Base-by-base conservation (phyloP, 2,329 filamentous ascomycete species). In the Ophiobolus disseminans region DNA sequence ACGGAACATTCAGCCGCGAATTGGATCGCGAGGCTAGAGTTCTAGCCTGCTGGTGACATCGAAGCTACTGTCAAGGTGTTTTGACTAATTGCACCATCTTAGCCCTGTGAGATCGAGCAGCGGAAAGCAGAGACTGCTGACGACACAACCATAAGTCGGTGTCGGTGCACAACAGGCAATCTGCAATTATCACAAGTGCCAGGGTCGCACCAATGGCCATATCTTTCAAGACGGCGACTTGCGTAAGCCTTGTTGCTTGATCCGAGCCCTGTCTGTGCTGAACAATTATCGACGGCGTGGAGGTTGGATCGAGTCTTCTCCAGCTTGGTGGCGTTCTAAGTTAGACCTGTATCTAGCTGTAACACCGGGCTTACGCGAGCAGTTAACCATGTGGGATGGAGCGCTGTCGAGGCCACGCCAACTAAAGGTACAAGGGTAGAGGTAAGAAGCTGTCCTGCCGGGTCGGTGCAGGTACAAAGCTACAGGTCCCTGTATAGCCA, bases 261-360 rank as follows among this genome's bases (percentile, higher is more conserved):
- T n/a, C 13, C 17, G 32, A 21, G 21, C 32, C 17, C 17, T 19
- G 17, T 36, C 32, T 19, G 17, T 36, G 14, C 8, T 44, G 31
- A 26, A 25, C 16, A 19, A 20, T 36, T 7, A 19, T 40, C 37
- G 25, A 9, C 28, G 25, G 9, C n/a, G 3, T 14, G 16, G 8
- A 3, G 14, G 35, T n/a, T 19, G 19, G 19, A 45, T 19, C 32
- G 26, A n/a, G n/a, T 19, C n/a, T 39, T 36, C 36, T 43, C 36
- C 40, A 40, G 10, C 5, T 22, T 19, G 20, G 43, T 53, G 43
- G 51, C 52, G 51, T 52, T 28, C 32, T 28, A 53, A 35, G 25
- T 21, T 35, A 20, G 20, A 41, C 28, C 31, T 46, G 46, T 36
- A 26, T 35, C 31, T 40, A 40, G 35, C 32, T 31, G 28, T 47